These are phyloP conservation scores for Solanum etuberosum DNA, from an alignment of 257 asterid genomes.

Conservation along the genomic window DNA sequence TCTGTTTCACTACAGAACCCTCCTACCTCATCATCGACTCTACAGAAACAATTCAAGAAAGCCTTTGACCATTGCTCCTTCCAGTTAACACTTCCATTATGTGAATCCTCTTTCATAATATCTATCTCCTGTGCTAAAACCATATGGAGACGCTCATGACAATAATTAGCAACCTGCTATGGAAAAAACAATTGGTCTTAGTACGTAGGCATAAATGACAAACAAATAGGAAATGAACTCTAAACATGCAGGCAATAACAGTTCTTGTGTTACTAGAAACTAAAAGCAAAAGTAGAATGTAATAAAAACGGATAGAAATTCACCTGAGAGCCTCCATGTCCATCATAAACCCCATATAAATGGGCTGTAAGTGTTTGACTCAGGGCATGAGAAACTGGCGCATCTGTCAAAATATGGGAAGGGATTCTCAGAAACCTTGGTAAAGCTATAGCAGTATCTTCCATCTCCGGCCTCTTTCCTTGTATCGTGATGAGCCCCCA, in stretches of 20 bases:
- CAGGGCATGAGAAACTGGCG: conserved; percentile 13
- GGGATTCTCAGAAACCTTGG: conserved; percentile 55
- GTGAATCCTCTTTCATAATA: conserved; percentile 16
- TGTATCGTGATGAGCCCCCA: conserved; percentile 68
- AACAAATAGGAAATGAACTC: neutral
- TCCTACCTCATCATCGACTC: conserved; percentile 74
- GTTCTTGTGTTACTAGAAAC: neutral
- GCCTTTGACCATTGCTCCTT: conserved; percentile 55
- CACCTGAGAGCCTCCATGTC: conserved; percentile 93
- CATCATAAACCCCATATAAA: conserved; percentile 81
- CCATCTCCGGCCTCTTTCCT: conserved; percentile 85
- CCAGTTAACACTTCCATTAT: conserved; percentile 19
- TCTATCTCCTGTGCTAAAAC: conserved; percentile 62
- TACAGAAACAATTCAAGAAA: conserved; percentile 49
- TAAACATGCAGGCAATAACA: neutral
- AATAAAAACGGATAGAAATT: neutral
- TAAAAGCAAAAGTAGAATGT: neutral
- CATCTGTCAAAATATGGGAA: conserved; percentile 40
- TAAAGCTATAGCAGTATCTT: conserved; percentile 51
- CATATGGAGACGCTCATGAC: conserved; percentile 52
- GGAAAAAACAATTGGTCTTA: neutral
- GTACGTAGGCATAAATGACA: neutral
- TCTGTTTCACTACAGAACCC: conserved; percentile 23
- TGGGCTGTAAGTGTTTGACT: conserved; percentile 40
- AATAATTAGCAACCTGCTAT: conserved; percentile 68